A percentile compares a stretch with the other conserved stretches of the same genome.
Evolutionary conservation across 352 stramenopile genomes (phyloP).

Genomic region (Pythium grandisporangium): DNA sequence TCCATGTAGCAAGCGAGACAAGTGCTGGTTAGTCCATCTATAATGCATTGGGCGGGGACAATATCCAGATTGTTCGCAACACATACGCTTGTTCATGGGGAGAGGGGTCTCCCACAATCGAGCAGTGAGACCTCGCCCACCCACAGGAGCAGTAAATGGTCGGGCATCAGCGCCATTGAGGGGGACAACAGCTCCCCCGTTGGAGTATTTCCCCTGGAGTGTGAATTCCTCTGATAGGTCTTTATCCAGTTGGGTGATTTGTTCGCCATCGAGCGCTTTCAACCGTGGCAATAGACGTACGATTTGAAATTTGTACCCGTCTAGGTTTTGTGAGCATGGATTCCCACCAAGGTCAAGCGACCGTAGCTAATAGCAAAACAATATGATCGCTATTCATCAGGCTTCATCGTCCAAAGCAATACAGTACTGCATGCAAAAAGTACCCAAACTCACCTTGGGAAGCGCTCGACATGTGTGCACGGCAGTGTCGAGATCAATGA

Average conservation of each 20-base stretch:
- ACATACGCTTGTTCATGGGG: slow-evolving; percentile 9
- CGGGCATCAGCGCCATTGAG: slow-evolving; percentile 5
- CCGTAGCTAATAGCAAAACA: no score
- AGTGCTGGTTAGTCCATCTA: no score
- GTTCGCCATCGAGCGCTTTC: slow-evolving; percentile 62
- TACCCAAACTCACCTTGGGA: slow-evolving; percentile 10
- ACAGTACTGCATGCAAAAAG: no score
- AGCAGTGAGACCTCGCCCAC: not conserved
- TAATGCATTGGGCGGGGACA: no score
- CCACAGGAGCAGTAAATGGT: slow-evolving; percentile 5
- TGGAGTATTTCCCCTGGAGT: slow-evolving; percentile 5
- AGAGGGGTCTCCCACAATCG: slow-evolving; percentile 1
- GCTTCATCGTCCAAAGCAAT: no score
- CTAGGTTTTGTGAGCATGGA: slow-evolving; percentile 43
- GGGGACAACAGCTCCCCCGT: no score
- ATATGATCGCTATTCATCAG: no score
- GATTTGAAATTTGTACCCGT: slow-evolving; percentile 71
- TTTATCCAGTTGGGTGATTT: slow-evolving; percentile 63
- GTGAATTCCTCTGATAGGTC: slow-evolving; percentile 63
- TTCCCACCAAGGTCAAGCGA: slow-evolving; percentile 69
- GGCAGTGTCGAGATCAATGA: slow-evolving; percentile 13
- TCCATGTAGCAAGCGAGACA: no score
- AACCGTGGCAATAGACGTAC: slow-evolving; percentile 48
- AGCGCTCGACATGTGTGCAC: slow-evolving; percentile 16
- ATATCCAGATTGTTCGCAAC: not conserved